Percentiles rank a stretch among this genome's conserved stretches.
phyloP scores from a whole-genome alignment of 352 stramenopile genomes.

The Globisporangium barbulae region DNA sequence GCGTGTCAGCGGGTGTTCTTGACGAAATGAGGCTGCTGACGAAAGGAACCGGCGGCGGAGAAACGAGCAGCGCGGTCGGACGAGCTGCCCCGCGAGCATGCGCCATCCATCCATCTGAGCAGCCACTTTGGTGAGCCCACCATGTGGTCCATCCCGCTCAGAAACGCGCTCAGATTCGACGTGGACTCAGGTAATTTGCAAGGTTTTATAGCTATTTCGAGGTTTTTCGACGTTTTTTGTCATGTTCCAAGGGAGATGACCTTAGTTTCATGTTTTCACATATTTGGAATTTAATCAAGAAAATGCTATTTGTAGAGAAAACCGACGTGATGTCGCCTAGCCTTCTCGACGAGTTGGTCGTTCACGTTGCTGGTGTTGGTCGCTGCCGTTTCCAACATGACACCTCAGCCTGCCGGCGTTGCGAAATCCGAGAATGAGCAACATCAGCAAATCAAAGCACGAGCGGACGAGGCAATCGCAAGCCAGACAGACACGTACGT shows the following conservation, averaged over 20 bases:
- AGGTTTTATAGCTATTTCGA: conserved; percentile 3
- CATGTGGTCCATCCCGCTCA: conserved; percentile 1
- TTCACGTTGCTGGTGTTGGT: conserved; percentile 8
- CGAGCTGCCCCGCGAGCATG: conserved; percentile 6
- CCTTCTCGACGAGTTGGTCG: not conserved
- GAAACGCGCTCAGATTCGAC: conserved; percentile 8
- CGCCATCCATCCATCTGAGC: conserved; percentile 16
- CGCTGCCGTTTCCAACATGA: conserved; percentile 9
- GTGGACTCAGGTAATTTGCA: not conserved
- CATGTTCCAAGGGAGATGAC: not conserved
- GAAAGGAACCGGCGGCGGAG: not conserved
- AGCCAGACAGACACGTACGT: too few relatives aligned
- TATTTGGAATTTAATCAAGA: not conserved
- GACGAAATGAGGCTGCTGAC: conserved; percentile 8
- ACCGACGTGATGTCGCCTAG: not conserved
- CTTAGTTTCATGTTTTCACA: not conserved
- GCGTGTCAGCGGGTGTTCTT: conserved; percentile 7
- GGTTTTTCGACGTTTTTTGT: not conserved
- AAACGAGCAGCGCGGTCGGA: conserved; percentile 7
- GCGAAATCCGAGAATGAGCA: conserved; percentile 5
- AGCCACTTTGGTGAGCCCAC: not conserved
- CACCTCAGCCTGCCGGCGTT: conserved; percentile 13
- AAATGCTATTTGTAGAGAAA: too few relatives aligned
- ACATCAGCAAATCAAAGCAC: not conserved
- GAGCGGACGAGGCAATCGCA: not conserved